A percentile compares a stretch with the other conserved stretches of the same genome.
phyloP scores from a whole-genome alignment of 1,284 basidiomycete genomes.

The Puccinia coronata region DNA sequence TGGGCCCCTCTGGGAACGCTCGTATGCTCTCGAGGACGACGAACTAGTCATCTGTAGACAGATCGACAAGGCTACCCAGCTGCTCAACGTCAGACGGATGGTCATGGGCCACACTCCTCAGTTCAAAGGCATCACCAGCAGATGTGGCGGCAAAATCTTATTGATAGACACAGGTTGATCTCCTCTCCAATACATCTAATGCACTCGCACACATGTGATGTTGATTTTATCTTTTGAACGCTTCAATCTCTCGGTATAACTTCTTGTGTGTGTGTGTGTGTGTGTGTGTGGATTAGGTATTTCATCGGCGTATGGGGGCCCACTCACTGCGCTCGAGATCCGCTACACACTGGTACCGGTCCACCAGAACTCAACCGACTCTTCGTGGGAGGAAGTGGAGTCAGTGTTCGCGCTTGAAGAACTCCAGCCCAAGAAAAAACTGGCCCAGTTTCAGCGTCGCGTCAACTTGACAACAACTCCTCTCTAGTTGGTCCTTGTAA shows the following conservation, averaged over 20 bases:
- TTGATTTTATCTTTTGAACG: too few species aligned
- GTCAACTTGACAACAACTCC: too few species aligned
- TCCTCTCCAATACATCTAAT: too few species aligned
- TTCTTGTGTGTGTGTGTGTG: too few species aligned
- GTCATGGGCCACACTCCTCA: slow-evolving; percentile 94
- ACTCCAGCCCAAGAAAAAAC: slow-evolving; percentile 16
- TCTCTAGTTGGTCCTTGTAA: too few species aligned
- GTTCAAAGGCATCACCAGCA: slow-evolving; percentile 76
- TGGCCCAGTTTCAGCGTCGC: background rate
- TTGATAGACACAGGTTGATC: slow-evolving; percentile 72
- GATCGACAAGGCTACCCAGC: slow-evolving; percentile 70
- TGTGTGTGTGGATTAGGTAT: too few species aligned
- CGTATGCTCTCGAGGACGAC: slow-evolving; percentile 76
- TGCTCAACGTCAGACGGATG: slow-evolving; percentile 77
- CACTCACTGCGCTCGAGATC: slow-evolving; percentile 79
- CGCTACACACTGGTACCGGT: slow-evolving; percentile 65
- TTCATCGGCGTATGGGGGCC: slow-evolving; percentile 89
- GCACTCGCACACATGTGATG: too few species aligned
- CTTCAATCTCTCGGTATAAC: too few species aligned
- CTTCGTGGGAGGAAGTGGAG: slow-evolving; percentile 28
- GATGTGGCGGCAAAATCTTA: slow-evolving; percentile 81
- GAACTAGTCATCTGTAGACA: slow-evolving; percentile 67
- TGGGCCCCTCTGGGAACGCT: slow-evolving; percentile 68
- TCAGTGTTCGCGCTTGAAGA: slow-evolving; percentile 40
- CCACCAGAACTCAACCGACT: background rate